Base-by-base conservation (phyloP, 179 eudicot genomes). In the Amaranthus tricolor region DNA sequence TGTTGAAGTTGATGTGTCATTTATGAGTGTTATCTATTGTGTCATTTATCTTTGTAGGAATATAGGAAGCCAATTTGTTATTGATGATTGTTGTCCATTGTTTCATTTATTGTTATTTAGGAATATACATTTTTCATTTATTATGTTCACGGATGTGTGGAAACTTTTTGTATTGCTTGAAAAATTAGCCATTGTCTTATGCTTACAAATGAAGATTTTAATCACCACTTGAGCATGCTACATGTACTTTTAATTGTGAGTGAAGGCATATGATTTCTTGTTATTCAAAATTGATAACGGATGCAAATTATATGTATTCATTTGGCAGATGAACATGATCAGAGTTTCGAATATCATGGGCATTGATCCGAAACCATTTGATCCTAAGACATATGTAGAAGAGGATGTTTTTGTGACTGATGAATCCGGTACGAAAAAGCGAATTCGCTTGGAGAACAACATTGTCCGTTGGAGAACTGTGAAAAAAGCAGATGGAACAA, bases 301-400 rank as follows among this genome's bases (percentile, higher is more conserved):
- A 70, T 55, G 73, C 10, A n/a, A 40, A 17, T 58, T 65, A 12
- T 13, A 49, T 62, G 47, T 54, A 44, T 61, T 72, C 78, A 72
- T 68, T 57, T 81, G 81, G 84, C 90, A 96, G 99, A 93, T 93
- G 98, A 89, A 93, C 75, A 77, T 91, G 88, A 96, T 96, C 71
- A 90, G 96, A 77, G 96, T 93, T 74, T 96, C 99, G 12, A 96
- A 96, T 79, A 96, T 96, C 76, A 96, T 96, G 99, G 99, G 99
- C 56, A 86, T 96, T 66, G 98, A 93, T 73, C 87, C 92, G n/a
- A 93, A 91, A 78, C 94, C 98, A 54, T 96, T 96, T 85, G 97
- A 93, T 85, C 98, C 94, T 59, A 87, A 93, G 86, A 90, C 96
- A 62, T 96, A 83, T 76, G 94, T 80, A 70, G 99, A 91, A 77